phyloP scores from a whole-genome alignment of 23 red algal genomes.

The Gracilaria caudata region DNA sequence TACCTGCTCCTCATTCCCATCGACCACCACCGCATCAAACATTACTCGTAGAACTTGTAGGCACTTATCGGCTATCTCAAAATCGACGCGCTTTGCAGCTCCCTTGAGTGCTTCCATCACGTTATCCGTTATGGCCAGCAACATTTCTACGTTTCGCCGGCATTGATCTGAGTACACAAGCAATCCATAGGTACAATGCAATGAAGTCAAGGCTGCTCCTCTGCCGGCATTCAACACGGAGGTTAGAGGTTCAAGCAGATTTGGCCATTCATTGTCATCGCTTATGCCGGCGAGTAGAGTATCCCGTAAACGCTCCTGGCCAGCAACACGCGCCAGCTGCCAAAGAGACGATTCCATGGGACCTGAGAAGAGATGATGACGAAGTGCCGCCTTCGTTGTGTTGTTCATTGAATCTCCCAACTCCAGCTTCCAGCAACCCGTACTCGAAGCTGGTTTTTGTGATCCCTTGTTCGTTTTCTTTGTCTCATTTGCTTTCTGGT shows the following conservation, averaged over 20 bases:
- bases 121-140: not conserved
- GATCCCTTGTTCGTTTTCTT: not conserved
- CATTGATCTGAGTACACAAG: conserved; percentile 25
- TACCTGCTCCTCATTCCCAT: conserved; percentile 11
- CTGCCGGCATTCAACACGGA: conserved; percentile 8
- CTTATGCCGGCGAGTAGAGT: conserved; percentile 8
- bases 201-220: not conserved
- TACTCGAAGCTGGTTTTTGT: not conserved
- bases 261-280: conserved; percentile 14
- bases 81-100: conserved; percentile 14
- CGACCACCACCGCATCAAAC: conserved; percentile 1
- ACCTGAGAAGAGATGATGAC: conserved; percentile 16
- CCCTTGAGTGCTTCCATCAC: conserved; percentile 12
- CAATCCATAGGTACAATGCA: not conserved
- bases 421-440: not conserved
- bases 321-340: conserved; percentile 16
- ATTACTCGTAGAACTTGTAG: conserved; percentile 8
- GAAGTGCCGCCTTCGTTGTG: conserved; percentile 7
- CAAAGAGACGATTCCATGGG: conserved; percentile 1
- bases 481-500: not conserved
- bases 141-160: not conserved
- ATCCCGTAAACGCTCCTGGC: conserved; percentile 11
- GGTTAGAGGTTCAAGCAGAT: conserved; percentile 6
- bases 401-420: conserved; percentile 14
- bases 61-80: conserved; percentile 23